Evolutionary conservation across 257 asterid genomes (phyloP), one percentile per base, ranked within the genome.

Genomic region (Marsdenia floribunda): DNA sequence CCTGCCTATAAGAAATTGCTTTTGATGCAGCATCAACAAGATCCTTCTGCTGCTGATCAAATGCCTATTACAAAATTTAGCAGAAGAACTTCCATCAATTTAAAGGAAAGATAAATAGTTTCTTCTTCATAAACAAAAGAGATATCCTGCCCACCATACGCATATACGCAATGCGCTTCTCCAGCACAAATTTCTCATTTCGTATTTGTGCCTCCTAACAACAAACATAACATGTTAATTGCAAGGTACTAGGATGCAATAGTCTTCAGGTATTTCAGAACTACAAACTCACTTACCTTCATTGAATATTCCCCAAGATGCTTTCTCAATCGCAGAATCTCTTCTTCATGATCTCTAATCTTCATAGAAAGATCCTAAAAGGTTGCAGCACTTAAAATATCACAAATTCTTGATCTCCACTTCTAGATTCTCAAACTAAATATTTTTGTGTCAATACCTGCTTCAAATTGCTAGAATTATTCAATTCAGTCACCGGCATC

Each of bases 31-130:
- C 98, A 87, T 87, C 93, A 83, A 90, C 93, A 78, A 95, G 97
- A 87, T 95, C 99, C 81, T 92, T 96, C 64, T 95, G 98, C 85
- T 95, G 99, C 84, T 92, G 98, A 85, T 95, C 98, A 80, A 95
- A 95, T 82, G 96, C 98, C 98, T 93, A 76, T 4, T 74, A 71
- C 74, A 52, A 75, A 76, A 66, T 74, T 73, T 68, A 75, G 77
- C 65, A 75, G 72, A 49, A 68, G 46, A 21, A 65, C 38, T 44
- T 65, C 21, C 69, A 78, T 76, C 72, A 79, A 71, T 44, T 71
- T 83, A 58, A 69, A 64, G 76, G 79, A 73, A 35, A 73, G 21
- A 38, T 14, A 55, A 61, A 71, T 22, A 69, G 58, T 77, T 73
- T 52, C 42, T 68, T 71, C 73, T 70, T 47, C 60, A 79, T 63